Conservation (phyloP, 768 basidiomycete species). For the Calocera cornea region DNA sequence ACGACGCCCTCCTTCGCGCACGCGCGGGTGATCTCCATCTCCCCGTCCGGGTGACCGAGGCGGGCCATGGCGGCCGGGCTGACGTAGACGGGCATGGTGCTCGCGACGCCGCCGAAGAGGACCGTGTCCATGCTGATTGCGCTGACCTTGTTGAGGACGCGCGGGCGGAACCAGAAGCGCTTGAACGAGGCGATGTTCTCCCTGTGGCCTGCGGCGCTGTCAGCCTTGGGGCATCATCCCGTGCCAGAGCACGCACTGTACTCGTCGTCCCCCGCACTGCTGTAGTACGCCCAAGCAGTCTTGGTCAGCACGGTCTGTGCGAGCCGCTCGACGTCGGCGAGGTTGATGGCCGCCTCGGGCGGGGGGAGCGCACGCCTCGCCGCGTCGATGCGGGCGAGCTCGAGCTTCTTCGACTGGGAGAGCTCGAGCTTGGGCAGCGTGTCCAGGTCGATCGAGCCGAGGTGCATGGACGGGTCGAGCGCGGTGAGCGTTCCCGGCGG, state of each 20-base stretch:
- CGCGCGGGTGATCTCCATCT: constrained; percentile 66
- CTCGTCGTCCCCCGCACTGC: constrained; percentile 76
- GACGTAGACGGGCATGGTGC: constrained; percentile 69
- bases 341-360: constrained; percentile 52
- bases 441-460: constrained; percentile 46
- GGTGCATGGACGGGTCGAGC: constrained; percentile 53
- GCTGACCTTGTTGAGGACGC: constrained; percentile 38
- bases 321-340: constrained; percentile 74
- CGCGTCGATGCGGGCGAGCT: constrained; percentile 44
- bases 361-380: constrained; percentile 51
- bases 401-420: constrained; percentile 39
- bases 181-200: constrained; percentile 73
- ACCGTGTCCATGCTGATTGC: constrained; percentile 25
- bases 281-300: constrained; percentile 72
- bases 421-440: constrained; percentile 29
- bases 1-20: constrained; percentile 54
- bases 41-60: constrained; percentile 75
- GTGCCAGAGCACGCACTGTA: constrained; percentile 38
- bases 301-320: constrained; percentile 59
- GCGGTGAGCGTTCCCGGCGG: constrained; percentile 66
- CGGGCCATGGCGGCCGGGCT: constrained; percentile 73
- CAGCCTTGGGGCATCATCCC: neutral
- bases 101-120: constrained; percentile 44
- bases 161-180: constrained; percentile 75
- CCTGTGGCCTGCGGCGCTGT: constrained; percentile 32